phyloP scores from a whole-genome alignment of 1,139 yeast species.

The Taphrina betulina region DNA sequence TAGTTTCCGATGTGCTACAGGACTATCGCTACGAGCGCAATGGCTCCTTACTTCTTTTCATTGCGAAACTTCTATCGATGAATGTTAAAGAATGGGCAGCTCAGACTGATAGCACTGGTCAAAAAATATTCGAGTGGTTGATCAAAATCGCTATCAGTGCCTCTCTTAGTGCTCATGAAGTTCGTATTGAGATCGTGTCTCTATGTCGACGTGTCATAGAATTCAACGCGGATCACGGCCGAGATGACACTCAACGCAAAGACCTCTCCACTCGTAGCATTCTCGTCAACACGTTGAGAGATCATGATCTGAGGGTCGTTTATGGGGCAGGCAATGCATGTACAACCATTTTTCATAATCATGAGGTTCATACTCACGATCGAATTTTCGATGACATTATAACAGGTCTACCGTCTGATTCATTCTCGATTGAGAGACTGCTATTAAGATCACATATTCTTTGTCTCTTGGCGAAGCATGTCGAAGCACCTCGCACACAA shows the following conservation, averaged over 20 bases:
- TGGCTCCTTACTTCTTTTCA: neutral
- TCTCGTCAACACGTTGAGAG: neutral
- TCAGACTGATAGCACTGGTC: neutral
- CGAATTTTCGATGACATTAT: conserved; percentile 7
- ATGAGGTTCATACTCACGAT: neutral
- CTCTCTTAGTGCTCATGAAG: neutral
- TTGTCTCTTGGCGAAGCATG: neutral
- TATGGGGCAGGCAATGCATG: neutral
- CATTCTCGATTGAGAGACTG: neutral
- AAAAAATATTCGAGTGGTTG: conserved; percentile 7
- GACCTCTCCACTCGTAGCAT: neutral
- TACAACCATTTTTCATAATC: neutral
- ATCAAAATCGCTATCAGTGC: conserved; percentile 1
- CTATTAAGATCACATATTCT: neutral
- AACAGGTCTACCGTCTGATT: neutral
- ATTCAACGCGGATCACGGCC: neutral
- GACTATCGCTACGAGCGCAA: conserved; percentile 1
- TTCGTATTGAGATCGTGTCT: neutral
- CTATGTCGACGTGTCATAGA: conserved; percentile 1
- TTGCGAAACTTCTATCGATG: neutral
- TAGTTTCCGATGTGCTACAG: neutral
- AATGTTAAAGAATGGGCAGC: neutral
- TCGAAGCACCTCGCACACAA: conserved; percentile 1
- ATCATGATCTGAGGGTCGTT: conserved; percentile 8
- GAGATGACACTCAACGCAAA: neutral